Evolutionary conservation across 768 basidiomycete species (phyloP).

Genomic region (Lentinula guzmanii): DNA sequence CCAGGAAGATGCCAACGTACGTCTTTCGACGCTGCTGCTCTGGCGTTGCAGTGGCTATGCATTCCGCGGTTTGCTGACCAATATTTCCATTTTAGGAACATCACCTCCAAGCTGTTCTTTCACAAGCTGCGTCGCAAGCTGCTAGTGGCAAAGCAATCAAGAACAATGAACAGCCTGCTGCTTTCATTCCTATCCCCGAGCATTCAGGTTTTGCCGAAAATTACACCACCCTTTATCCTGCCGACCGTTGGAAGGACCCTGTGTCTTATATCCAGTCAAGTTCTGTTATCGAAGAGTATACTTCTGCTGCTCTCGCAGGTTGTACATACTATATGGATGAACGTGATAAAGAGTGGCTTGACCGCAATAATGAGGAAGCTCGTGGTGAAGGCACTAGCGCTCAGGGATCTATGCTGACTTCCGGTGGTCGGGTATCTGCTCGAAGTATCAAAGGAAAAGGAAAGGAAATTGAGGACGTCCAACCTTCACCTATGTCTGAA

Average conservation of each 20-base stretch:
- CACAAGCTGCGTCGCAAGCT: slow-evolving; percentile 27
- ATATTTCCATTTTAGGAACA: slow-evolving; percentile 41
- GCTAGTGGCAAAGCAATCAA: slow-evolving; percentile 29
- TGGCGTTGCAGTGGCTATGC: slow-evolving; percentile 36
- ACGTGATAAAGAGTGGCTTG: slow-evolving; percentile 91
- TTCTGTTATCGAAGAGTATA: slow-evolving; percentile 78
- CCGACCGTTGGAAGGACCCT: slow-evolving; percentile 70
- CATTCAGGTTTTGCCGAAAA: slow-evolving; percentile 75
- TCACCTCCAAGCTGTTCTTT: slow-evolving; percentile 45
- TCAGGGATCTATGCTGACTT: slow-evolving; percentile 58
- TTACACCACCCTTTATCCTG: slow-evolving; percentile 72
- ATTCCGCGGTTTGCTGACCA: slow-evolving; percentile 42
- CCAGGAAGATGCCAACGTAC: slow-evolving; percentile 90
- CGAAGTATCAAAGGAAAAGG: slow-evolving; percentile 77
- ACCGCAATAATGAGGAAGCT: slow-evolving; percentile 83
- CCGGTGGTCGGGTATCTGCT: slow-evolving; percentile 50
- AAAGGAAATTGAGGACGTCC: slow-evolving; percentile 69
- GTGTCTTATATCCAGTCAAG: slow-evolving; percentile 74
- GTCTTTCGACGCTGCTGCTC: slow-evolving; percentile 24
- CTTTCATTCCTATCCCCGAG: slow-evolving; percentile 91
- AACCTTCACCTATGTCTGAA: slow-evolving; percentile 68
- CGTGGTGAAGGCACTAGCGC: slow-evolving; percentile 80
- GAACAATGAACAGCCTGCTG: slow-evolving; percentile 29
- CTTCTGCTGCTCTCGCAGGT: slow-evolving; percentile 54
- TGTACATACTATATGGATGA: slow-evolving; percentile 95